Evolutionary conservation across 805 yeast genomes (phyloP).

Genomic region (Cyberlindnera saturnus): DNA sequence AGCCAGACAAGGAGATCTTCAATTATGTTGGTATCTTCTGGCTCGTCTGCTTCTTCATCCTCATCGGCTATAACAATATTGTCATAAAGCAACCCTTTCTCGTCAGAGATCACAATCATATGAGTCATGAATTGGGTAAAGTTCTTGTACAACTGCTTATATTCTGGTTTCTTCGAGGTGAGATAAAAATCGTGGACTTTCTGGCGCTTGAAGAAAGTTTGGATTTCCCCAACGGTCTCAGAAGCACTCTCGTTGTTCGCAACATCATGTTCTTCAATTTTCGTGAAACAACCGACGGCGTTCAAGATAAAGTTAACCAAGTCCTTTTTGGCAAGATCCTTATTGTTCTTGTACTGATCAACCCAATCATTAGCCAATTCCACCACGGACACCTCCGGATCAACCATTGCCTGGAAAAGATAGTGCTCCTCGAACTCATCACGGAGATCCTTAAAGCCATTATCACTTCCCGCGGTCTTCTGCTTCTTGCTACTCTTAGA

Average conservation of each 20-base stretch:
- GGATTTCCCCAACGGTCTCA: slow-evolving; percentile 70
- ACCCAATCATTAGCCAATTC: slow-evolving; percentile 56
- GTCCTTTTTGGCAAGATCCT: slow-evolving; percentile 47
- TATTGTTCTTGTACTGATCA: slow-evolving; percentile 39
- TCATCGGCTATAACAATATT: slow-evolving; percentile 23
- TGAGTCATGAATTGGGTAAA: slow-evolving; percentile 50
- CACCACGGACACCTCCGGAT: slow-evolving; percentile 41
- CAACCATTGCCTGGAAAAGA: slow-evolving; percentile 45
- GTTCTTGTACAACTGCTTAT: slow-evolving; percentile 46
- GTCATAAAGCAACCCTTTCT: slow-evolving; percentile 52
- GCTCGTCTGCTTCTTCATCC: slow-evolving; percentile 28
- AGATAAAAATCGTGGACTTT: slow-evolving; percentile 67
- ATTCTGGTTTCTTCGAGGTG: slow-evolving; percentile 40
- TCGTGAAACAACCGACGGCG: slow-evolving; percentile 64
- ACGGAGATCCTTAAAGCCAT: slow-evolving; percentile 28
- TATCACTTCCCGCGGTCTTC: slow-evolving; percentile 11
- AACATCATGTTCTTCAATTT: slow-evolving; percentile 72
- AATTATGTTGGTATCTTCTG: slow-evolving; percentile 36
- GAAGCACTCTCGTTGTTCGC: slow-evolving; percentile 60
- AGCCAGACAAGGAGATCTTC: slow-evolving; percentile 69
- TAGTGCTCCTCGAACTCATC: slow-evolving; percentile 42
- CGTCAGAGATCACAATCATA: slow-evolving; percentile 48
- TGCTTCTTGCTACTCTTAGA: slow-evolving; percentile 2
- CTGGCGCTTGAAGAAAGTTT: slow-evolving; percentile 54
- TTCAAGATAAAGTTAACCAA: slow-evolving; percentile 65